Evolutionary conservation across 257 asterid genomes (phyloP).

Genomic region (Jacaranda mimosifolia): DNA sequence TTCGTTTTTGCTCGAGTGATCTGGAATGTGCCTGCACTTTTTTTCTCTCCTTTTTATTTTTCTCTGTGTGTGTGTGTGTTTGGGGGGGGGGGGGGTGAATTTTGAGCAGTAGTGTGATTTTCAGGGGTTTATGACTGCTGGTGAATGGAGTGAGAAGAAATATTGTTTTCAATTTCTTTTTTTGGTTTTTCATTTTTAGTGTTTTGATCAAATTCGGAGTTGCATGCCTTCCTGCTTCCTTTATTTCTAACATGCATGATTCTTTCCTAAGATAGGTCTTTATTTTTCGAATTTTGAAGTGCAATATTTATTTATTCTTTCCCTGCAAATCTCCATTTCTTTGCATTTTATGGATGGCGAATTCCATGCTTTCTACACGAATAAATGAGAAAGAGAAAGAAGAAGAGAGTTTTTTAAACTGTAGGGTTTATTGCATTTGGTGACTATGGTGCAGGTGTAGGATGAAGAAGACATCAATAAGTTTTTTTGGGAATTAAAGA

Average conservation of each 20-base stretch:
- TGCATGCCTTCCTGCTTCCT: conserved; percentile 25
- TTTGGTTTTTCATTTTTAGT: background rate
- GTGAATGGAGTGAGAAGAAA: background rate
- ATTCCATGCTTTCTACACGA: background rate
- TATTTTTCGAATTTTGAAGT: background rate
- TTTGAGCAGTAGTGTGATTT: background rate
- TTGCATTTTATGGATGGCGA: conserved; percentile 13
- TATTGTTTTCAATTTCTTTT: background rate
- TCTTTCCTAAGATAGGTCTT: background rate
- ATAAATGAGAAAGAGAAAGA: background rate
- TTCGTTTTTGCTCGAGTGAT: conserved; percentile 31
- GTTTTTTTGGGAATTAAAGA: background rate
- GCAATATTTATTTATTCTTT: conserved; percentile 11
- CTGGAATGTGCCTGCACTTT: background rate
- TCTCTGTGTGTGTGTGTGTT: background rate
- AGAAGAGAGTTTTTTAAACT: background rate
- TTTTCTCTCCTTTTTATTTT: background rate
- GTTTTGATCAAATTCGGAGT: conserved; percentile 6
- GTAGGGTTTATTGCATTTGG: background rate
- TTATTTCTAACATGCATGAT: conserved; percentile 31
- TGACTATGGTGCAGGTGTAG: background rate
- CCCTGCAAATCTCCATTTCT: background rate
- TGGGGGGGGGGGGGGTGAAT: too few species aligned
- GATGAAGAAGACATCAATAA: background rate
- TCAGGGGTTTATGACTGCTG: conserved; percentile 25